phyloP scores from a whole-genome alignment of 1,284 basidiomycete species.

The Pyrrhoderma noxium region DNA sequence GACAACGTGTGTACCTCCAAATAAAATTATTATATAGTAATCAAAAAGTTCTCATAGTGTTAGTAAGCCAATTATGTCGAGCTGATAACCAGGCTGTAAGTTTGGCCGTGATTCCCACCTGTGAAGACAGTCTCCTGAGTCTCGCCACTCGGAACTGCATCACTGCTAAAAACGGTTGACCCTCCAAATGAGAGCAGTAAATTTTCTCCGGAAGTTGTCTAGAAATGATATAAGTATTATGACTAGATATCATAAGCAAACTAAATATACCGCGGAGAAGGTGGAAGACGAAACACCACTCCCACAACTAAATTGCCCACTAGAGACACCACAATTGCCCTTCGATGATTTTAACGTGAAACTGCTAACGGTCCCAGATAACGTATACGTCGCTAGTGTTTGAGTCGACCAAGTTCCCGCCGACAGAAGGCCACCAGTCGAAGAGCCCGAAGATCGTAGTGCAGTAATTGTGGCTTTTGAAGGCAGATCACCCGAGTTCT shows the following conservation, averaged over 20 bases:
- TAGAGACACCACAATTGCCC: constrained; percentile 40
- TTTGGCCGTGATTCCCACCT: constrained; percentile 35
- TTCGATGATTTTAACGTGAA: constrained; percentile 48
- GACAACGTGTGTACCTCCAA: no score
- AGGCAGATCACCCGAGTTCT: constrained; percentile 15
- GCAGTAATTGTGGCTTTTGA: constrained; percentile 19
- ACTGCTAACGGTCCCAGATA: constrained; percentile 33
- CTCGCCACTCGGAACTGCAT: constrained; percentile 45
- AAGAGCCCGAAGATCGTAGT: constrained; percentile 15
- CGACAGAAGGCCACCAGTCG: constrained; percentile 39
- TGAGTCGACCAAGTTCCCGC: constrained; percentile 46
- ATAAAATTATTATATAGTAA: no score
- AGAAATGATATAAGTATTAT: not conserved
- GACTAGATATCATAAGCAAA: not conserved
- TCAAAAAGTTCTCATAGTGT: no score
- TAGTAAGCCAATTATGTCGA: no score
- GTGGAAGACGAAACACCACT: constrained; percentile 35
- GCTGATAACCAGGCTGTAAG: constrained; percentile 40
- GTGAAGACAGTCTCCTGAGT: constrained; percentile 45
- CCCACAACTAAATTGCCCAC: constrained; percentile 38
- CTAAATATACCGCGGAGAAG: constrained; percentile 43
- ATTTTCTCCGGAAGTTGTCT: constrained; percentile 42
- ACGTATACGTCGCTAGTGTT: constrained; percentile 39
- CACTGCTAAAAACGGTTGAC: constrained; percentile 45
- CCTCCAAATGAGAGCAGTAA: constrained; percentile 45